These are phyloP conservation scores for Talaromyces piceae DNA, from an alignment of 2,329 filamentous ascomycete species.

Conservation along the genomic window DNA sequence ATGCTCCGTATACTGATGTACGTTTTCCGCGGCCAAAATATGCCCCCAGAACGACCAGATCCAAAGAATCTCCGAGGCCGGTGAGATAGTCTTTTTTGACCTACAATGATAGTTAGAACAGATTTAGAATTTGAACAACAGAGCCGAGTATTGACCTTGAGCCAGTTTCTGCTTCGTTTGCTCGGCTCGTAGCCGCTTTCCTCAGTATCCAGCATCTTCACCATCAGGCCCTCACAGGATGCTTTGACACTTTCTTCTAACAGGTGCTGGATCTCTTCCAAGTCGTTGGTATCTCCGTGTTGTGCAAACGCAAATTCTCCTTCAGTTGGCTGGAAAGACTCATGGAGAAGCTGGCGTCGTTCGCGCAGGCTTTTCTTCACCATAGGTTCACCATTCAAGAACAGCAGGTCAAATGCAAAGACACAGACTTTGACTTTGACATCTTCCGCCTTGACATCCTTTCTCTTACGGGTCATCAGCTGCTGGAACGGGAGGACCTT, in stretches of 20 bases:
- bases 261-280: constrained; percentile 88
- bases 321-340: constrained; percentile 68
- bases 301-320: constrained; percentile 90
- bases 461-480: constrained; percentile 95
- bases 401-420: constrained; percentile 91
- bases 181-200: constrained; percentile 95
- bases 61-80: constrained; percentile 88
- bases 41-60: constrained; percentile 89
- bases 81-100: constrained; percentile 98
- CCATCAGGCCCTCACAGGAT: constrained; percentile 96
- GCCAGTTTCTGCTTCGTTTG: constrained; percentile 94
- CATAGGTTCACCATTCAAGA: constrained; percentile 80
- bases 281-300: constrained; percentile 74
- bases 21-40: constrained; percentile 94
- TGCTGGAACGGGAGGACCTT: constrained; percentile 96
- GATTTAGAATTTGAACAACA: neutral
- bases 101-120: constrained; percentile 34
- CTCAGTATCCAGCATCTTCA: constrained; percentile 93
- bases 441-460: constrained; percentile 91
- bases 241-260: constrained; percentile 93
- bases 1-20: constrained; percentile 90
- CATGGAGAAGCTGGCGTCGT: constrained; percentile 65
- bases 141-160: constrained; percentile 57
- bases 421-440: constrained; percentile 96
- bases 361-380: constrained; percentile 83